Conservation (phyloP, 139 green algal genomes). For the Zygnema circumcarinatum region DNA sequence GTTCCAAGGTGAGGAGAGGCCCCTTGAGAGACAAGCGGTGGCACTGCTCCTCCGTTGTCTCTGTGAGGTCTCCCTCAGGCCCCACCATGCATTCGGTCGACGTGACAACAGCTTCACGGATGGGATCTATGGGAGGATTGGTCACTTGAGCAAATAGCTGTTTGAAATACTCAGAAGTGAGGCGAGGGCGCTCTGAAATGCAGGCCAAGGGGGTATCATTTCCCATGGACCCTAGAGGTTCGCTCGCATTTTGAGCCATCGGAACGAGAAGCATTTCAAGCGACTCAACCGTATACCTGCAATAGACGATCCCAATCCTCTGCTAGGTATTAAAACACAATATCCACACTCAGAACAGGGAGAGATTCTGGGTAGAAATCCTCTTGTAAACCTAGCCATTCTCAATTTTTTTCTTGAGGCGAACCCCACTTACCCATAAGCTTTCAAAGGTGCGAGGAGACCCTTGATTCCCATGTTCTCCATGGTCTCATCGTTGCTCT, state of each 20-base stretch:
- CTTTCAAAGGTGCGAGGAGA: conserved; percentile 88
- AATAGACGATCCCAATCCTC: conserved; percentile 64
- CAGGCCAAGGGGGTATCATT: conserved; percentile 90
- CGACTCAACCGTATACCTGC: conserved; percentile 85
- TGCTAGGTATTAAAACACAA: conserved; percentile 63
- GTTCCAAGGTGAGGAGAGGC: conserved; percentile 80
- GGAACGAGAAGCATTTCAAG: conserved; percentile 90
- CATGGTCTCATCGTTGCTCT: conserved; percentile 74
- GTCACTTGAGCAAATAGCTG: conserved; percentile 97
- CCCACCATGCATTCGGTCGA: conserved; percentile 89
- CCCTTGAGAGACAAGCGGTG: conserved; percentile 79
- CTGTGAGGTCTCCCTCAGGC: conserved; percentile 85
- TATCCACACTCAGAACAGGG: too few species aligned
- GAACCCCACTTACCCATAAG: conserved; percentile 57
- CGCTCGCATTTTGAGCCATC: conserved; percentile 76
- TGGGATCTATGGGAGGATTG: conserved; percentile 95
- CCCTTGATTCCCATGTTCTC: conserved; percentile 87
- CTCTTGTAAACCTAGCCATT: too few species aligned
- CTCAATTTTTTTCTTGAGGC: too few species aligned
- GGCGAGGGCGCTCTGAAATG: conserved; percentile 80
- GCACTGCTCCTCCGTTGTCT: conserved; percentile 69
- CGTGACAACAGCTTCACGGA: conserved; percentile 93
- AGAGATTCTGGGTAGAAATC: too few species aligned
- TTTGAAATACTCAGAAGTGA: conserved; percentile 96
- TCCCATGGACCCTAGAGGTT: conserved; percentile 95